Percentiles rank a stretch among this genome's conserved stretches.
Conservation (phyloP, 2,329 filamentous ascomycete genomes). For the Pseudomassariella vexata region DNA sequence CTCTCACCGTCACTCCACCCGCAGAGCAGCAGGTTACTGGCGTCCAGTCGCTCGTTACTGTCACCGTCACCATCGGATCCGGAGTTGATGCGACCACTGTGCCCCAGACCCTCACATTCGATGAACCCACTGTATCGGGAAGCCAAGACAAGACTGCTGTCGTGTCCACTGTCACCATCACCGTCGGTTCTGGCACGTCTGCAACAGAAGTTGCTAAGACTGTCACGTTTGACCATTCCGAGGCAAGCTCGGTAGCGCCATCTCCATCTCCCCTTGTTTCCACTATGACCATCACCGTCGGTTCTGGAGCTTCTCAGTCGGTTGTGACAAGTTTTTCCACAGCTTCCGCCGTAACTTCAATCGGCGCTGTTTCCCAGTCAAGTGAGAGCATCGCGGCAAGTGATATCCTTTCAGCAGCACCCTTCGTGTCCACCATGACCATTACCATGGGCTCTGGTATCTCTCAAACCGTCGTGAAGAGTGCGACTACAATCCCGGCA, state of each 20-base stretch:
- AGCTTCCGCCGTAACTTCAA: too few relatives aligned
- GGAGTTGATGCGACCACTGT: background rate
- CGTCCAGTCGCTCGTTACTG: constrained; percentile 1
- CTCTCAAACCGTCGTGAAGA: too few relatives aligned
- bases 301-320: constrained; percentile 7
- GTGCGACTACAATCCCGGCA: too few relatives aligned
- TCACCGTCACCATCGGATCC: constrained; percentile 1
- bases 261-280: constrained; percentile 10
- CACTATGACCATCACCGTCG: constrained; percentile 9
- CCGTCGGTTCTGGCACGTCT: constrained; percentile 6
- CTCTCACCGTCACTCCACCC: constrained; percentile 12
- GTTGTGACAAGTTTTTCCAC: too few relatives aligned
- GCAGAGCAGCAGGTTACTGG: constrained; percentile 2
- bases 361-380: too few relatives aligned
- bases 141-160: too few relatives aligned
- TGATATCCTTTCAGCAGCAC: too few relatives aligned
- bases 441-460: too few relatives aligned
- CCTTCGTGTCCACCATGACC: too few relatives aligned
- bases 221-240: constrained; percentile 8
- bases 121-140: too few relatives aligned
- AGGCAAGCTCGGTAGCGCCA: constrained; percentile 7
- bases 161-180: background rate
- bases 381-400: too few relatives aligned
- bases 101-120: too few relatives aligned
- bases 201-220: constrained; percentile 8